A percentile compares a stretch with the other conserved stretches of the same genome.
Conservation (phyloP, 805 yeast genomes). For the Candida endomychidarum region DNA sequence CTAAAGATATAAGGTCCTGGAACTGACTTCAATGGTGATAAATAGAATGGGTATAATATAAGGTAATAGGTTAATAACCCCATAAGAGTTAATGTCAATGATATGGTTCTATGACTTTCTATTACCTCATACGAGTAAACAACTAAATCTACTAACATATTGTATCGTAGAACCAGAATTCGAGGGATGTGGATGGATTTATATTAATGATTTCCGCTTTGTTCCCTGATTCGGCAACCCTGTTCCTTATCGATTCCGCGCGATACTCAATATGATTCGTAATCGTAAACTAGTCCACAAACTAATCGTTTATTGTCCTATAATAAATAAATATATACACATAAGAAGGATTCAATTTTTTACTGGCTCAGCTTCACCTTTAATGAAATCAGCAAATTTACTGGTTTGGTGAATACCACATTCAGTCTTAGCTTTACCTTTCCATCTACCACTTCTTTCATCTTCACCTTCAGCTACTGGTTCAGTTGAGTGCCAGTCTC, state of each 20-base stretch:
- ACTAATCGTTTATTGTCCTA: too few species aligned
- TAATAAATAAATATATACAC: not conserved
- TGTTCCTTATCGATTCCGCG: conserved; percentile 9
- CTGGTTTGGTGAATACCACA: conserved; percentile 91
- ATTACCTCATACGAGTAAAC: not conserved
- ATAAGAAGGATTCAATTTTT: too few species aligned
- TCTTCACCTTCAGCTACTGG: conserved; percentile 93
- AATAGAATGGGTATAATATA: conserved; percentile 44
- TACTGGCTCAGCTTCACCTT: conserved; percentile 11
- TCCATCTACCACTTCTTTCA: conserved; percentile 97
- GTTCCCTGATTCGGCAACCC: conserved; percentile 7
- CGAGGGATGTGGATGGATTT: not conserved
- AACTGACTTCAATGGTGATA: conserved; percentile 49
- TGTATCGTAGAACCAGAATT: not conserved
- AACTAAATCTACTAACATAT: conserved; percentile 7
- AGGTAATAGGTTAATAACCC: conserved; percentile 24
- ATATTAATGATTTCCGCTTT: conserved; percentile 6
- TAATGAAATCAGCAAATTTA: conserved; percentile 64
- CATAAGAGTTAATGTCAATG: not conserved
- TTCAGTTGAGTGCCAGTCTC: conserved; percentile 92
- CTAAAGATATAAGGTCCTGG: conserved; percentile 63
- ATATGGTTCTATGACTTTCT: conserved; percentile 7
- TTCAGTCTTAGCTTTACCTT: conserved; percentile 87
- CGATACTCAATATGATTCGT: not conserved
- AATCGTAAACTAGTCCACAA: not conserved